phyloP scores from a whole-genome alignment of 345 rosid genomes.

The Euphorbia peplus region DNA sequence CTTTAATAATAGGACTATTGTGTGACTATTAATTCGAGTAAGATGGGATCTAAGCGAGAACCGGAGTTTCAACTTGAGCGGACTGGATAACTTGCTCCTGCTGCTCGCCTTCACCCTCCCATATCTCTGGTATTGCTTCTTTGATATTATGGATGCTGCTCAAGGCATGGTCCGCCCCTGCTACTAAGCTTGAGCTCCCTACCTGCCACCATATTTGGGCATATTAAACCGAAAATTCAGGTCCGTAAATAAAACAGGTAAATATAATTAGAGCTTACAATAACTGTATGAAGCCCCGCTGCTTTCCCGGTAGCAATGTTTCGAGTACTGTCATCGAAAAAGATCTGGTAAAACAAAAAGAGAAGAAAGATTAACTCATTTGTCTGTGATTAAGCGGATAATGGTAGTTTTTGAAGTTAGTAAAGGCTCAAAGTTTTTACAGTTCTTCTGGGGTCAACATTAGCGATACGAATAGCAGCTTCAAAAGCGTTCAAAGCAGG shows the following conservation, averaged over 20 bases:
- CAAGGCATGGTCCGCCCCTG: slow-evolving; percentile 78
- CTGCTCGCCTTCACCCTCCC: slow-evolving; percentile 59
- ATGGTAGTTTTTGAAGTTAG: neutral
- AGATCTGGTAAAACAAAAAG: slow-evolving; percentile 13
- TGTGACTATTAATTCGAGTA: neutral
- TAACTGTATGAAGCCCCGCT: slow-evolving; percentile 67
- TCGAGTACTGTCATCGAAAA: slow-evolving; percentile 57
- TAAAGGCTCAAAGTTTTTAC: slow-evolving; percentile 28
- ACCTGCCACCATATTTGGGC: slow-evolving; percentile 40
- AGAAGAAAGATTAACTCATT: neutral
- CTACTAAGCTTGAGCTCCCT: slow-evolving; percentile 57
- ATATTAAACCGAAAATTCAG: neutral
- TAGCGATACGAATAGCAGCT: slow-evolving; percentile 60
- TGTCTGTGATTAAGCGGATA: neutral
- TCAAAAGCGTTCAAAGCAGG: slow-evolving; percentile 62
- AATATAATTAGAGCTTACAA: slow-evolving; percentile 38
- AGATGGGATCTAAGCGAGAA: slow-evolving; percentile 47
- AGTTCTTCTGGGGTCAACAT: slow-evolving; percentile 65
- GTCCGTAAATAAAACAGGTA: neutral
- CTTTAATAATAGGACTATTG: neutral
- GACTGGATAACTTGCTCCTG: slow-evolving; percentile 57
- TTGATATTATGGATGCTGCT: slow-evolving; percentile 77
- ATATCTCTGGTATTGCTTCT: slow-evolving; percentile 76
- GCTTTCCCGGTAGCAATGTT: slow-evolving; percentile 77
- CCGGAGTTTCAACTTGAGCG: slow-evolving; percentile 51